Evolutionary conservation across 345 rosid genomes (phyloP).

Genomic region (Eucalyptus rudis): DNA sequence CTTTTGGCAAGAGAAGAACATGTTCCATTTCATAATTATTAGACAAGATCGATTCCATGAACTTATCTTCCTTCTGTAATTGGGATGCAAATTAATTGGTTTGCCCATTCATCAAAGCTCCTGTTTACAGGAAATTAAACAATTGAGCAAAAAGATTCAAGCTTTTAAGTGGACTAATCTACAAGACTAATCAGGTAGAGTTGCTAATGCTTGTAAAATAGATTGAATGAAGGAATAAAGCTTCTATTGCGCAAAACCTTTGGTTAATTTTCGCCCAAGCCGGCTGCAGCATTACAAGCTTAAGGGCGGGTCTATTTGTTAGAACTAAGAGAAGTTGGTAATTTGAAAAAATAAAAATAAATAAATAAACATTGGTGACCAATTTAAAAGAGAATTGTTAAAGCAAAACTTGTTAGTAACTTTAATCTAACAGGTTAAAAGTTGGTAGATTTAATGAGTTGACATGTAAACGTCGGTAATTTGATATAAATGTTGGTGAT

Average conservation of each 20-base stretch:
- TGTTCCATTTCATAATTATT: background rate
- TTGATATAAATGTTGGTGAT: background rate
- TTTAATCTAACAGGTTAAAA: too few relatives aligned
- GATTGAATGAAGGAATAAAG: background rate
- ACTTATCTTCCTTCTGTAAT: background rate
- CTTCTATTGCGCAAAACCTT: background rate
- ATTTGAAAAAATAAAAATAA: background rate
- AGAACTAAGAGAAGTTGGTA: background rate
- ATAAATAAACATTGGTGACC: background rate
- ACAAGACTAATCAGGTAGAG: background rate
- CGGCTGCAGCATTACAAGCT: background rate
- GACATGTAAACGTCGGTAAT: accelerated
- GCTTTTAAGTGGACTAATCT: background rate
- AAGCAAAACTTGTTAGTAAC: background rate
- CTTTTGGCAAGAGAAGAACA: background rate
- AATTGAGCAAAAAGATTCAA: background rate
- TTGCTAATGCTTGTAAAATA: background rate
- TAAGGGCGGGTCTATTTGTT: background rate
- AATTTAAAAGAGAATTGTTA: too few relatives aligned
- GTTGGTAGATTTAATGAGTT: background rate
- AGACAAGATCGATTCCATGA: background rate
- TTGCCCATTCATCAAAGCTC: background rate
- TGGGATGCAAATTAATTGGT: background rate
- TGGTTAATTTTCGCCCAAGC: background rate
- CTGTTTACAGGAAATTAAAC: background rate